Base-by-base conservation (phyloP, 2,329 filamentous ascomycete genomes). In the Drechslerella stenobrocha region DNA sequence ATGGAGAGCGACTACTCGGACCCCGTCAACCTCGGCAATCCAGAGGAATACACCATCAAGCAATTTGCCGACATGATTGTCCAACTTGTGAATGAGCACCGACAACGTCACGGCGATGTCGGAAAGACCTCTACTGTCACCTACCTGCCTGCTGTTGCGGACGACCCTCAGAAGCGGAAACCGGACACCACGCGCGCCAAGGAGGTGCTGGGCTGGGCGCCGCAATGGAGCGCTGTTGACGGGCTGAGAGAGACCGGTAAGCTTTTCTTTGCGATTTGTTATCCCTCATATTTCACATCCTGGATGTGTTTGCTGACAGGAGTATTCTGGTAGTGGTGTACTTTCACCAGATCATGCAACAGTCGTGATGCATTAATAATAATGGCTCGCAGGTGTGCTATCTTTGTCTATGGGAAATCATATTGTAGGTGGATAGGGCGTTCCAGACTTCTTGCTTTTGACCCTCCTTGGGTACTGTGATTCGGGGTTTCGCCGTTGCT, bases 11-110 rank as follows among this genome's bases (percentile, higher is more conserved):
- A 72, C 18, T 74, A 70, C 53, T 70, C 59, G 3, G 59, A 71
- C 8, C 73, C 74, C 1, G 73, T 75, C 15, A 76, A 76, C 55
- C 72, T 76, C 35, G 74, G 74, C 2, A 75, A 75, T 44, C 71
- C 72, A 26, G 65, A 72, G 7, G 74, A 75, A 51, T 72, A 73
- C 30, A 72, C 73, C 1, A 73, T 75, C 53, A 70, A 72, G 47
- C 57, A 73, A 26, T 71, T 76, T 51, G 74, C 74, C 15, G 70
- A 72, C 37, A 71, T 72, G 53, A 69, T 73, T 9, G 57, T 70
- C 4, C 56, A 70, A 15, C 52, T 74, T 9, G 72, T 74, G 7
- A 52, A 53, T 42, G 30, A 70, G 58, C 48, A 59, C 22, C 22
- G 20, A 15, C 51, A 51, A 30, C 37, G 56, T 51, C 64, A 51